phyloP scores from a whole-genome alignment of 2,329 filamentous ascomycete species.

The Cladosporium sp. region DNA sequence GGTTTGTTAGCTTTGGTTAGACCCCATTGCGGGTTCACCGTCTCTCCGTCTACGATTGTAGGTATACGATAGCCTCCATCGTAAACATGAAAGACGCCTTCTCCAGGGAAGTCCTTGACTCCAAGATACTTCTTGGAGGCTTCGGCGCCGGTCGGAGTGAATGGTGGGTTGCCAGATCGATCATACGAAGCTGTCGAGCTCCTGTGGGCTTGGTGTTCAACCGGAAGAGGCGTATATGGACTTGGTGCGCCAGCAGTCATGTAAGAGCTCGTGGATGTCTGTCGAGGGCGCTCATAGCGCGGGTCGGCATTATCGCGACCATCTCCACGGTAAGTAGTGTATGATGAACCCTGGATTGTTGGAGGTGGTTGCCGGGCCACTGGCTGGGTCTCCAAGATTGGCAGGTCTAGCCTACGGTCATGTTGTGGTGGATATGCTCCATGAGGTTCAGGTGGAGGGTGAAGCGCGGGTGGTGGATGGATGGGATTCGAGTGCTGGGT shows the following conservation, averaged over 20 bases:
- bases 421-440: constrained; percentile 17
- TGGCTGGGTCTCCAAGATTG: constrained; percentile 27
- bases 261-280: constrained; percentile 22
- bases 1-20: constrained; percentile 93
- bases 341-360: constrained; percentile 20
- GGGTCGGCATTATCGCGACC: constrained; percentile 20
- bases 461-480: constrained; percentile 21
- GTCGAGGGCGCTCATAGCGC: constrained; percentile 20
- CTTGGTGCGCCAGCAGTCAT: constrained; percentile 22
- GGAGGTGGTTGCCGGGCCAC: constrained; percentile 19
- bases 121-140: constrained; percentile 30
- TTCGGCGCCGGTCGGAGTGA: constrained; percentile 21
- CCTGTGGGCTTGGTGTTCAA: constrained; percentile 22
- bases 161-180: constrained; percentile 16
- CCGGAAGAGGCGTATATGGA: constrained; percentile 20
- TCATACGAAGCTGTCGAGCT: constrained; percentile 17
- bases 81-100: constrained; percentile 30
- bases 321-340: constrained; percentile 20
- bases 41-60: constrained; percentile 68
- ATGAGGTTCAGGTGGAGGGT: constrained; percentile 17
- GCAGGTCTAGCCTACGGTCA: constrained; percentile 24
- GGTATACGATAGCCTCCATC: constrained; percentile 31
- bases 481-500: constrained; percentile 16
- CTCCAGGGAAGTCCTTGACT: constrained; percentile 24
- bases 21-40: constrained; percentile 87